Percentiles rank a stretch among this genome's conserved stretches.
phyloP scores from a whole-genome alignment of 208 protist species.

The Angomonas deanei region DNA sequence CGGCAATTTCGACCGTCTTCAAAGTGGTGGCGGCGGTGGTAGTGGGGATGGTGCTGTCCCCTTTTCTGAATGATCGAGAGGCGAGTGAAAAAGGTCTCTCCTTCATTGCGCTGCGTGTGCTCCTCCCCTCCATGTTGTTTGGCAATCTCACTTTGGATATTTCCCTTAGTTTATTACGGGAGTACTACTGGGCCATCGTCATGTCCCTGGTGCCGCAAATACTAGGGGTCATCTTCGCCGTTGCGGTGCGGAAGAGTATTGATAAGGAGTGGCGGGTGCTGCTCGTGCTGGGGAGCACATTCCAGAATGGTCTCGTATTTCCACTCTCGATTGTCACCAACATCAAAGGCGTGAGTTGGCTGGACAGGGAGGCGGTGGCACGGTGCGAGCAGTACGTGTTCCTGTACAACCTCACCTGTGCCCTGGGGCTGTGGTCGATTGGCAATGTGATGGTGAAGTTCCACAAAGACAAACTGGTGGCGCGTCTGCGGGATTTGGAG shows the following conservation, averaged over 20 bases:
- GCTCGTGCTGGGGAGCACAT: constrained; percentile 32
- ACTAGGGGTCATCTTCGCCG: constrained; percentile 16
- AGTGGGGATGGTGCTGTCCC: constrained; percentile 11
- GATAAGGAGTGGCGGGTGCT: constrained; percentile 22
- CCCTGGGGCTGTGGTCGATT: constrained; percentile 37
- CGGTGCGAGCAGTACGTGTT: constrained; percentile 34
- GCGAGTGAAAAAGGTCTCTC: constrained; percentile 19
- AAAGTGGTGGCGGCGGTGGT: constrained; percentile 18
- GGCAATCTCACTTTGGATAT: constrained; percentile 19
- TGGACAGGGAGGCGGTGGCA: constrained; percentile 9
- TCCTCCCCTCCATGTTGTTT: constrained; percentile 24
- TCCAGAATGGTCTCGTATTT: constrained; percentile 43
- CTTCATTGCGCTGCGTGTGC: constrained; percentile 18
- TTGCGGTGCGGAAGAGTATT: constrained; percentile 11
- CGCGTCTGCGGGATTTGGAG: constrained; percentile 9
- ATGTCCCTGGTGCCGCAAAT: constrained; percentile 44
- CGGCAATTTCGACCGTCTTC: constrained; percentile 12
- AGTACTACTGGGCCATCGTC: constrained; percentile 41
- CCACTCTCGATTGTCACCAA: constrained; percentile 29
- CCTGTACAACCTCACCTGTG: constrained; percentile 35
- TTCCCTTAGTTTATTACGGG: constrained; percentile 20
- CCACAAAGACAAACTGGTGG: constrained; percentile 18
- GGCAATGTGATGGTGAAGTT: constrained; percentile 33
- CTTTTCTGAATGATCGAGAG: constrained; percentile 4
- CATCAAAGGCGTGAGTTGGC: constrained; percentile 25